These are phyloP conservation scores for Oryza meridionalis DNA, from an alignment of 176 grass and related monocot species.

Conservation along the genomic window DNA sequence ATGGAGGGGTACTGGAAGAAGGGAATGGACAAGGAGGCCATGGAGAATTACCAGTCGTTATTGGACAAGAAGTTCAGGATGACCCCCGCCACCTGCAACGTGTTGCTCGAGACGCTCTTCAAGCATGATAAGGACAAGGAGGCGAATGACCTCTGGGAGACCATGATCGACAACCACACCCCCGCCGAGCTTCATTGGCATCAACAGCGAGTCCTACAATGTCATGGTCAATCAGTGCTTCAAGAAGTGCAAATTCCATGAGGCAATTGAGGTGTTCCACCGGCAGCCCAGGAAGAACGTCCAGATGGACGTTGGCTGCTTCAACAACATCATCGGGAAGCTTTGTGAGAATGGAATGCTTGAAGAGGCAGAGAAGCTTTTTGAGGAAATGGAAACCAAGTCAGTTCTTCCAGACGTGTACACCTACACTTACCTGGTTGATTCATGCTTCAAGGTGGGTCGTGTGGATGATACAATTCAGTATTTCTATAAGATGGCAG, in stretches of 20 bases:
- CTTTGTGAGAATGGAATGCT: slow-evolving; percentile 55
- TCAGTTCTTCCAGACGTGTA: slow-evolving; percentile 53
- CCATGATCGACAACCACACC: slow-evolving; percentile 57
- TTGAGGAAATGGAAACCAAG: slow-evolving; percentile 57
- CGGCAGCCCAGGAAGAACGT: slow-evolving; percentile 40
- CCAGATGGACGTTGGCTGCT: slow-evolving; percentile 60
- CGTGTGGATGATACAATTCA: slow-evolving; percentile 46
- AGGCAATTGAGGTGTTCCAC: slow-evolving; percentile 56
- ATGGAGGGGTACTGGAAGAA: slow-evolving; percentile 61
- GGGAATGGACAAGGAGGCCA: slow-evolving; percentile 56
- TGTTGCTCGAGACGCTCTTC: slow-evolving; percentile 50
- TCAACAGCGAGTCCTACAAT: slow-evolving; percentile 60
- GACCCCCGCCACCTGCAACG: slow-evolving; percentile 51
- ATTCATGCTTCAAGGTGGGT: slow-evolving; percentile 51
- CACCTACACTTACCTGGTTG: slow-evolving; percentile 54
- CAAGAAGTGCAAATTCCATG: slow-evolving; percentile 50
- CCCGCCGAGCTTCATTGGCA: slow-evolving; percentile 48
- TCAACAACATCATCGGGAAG: slow-evolving; percentile 63
- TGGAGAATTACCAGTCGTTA: slow-evolving; percentile 59
- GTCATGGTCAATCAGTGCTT: slow-evolving; percentile 65
- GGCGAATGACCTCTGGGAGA: slow-evolving; percentile 50
- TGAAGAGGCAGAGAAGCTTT: slow-evolving; percentile 57
- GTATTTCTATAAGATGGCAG: slow-evolving; percentile 40
- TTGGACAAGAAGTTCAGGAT: slow-evolving; percentile 49
- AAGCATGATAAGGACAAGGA: slow-evolving; percentile 51